Percentiles rank a stretch among this genome's conserved stretches.
Conservation (phyloP, 805 yeast genomes). For the Cyberlindnera subsufficiens region DNA sequence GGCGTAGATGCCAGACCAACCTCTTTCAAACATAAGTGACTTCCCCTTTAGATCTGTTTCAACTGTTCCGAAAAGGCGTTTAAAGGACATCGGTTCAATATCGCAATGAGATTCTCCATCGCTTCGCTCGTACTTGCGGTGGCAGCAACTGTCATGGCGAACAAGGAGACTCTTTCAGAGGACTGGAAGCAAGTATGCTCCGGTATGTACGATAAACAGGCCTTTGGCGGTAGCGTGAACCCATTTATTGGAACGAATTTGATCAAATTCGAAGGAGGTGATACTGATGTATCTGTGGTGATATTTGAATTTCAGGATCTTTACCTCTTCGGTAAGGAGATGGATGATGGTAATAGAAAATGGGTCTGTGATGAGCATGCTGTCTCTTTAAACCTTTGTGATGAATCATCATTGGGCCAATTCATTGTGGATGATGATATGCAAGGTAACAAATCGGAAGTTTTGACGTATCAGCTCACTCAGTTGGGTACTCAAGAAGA, state of each 20-base stretch:
- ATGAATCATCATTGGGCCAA: slow-evolving; percentile 45
- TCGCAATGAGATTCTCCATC: neutral
- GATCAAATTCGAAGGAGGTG: slow-evolving; percentile 20
- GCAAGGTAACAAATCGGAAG: slow-evolving; percentile 42
- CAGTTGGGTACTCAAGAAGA: slow-evolving; percentile 56
- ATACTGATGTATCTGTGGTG: slow-evolving; percentile 44
- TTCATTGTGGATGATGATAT: slow-evolving; percentile 49
- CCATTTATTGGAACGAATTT: slow-evolving; percentile 54
- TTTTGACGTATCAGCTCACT: slow-evolving; percentile 50
- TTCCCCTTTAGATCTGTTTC: no score
- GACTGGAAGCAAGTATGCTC: slow-evolving; percentile 66
- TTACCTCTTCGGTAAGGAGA: slow-evolving; percentile 52
- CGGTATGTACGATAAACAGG: slow-evolving; percentile 83
- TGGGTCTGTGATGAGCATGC: slow-evolving; percentile 77
- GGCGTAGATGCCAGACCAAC: no score
- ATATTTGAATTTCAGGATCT: slow-evolving; percentile 83
- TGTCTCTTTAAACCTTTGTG: slow-evolving; percentile 51
- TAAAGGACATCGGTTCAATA: no score
- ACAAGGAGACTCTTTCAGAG: slow-evolving; percentile 43
- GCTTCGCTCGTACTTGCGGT: neutral
- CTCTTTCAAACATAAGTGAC: no score
- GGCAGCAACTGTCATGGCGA: slow-evolving; percentile 20
- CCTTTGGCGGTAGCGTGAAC: slow-evolving; percentile 77
- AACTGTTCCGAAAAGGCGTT: no score
- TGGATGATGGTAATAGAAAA: slow-evolving; percentile 38